A percentile compares a stretch with the other conserved stretches of the same genome.
phyloP scores from a whole-genome alignment of 176 grass and related monocot genomes.

The Cenchrus purpureus region DNA sequence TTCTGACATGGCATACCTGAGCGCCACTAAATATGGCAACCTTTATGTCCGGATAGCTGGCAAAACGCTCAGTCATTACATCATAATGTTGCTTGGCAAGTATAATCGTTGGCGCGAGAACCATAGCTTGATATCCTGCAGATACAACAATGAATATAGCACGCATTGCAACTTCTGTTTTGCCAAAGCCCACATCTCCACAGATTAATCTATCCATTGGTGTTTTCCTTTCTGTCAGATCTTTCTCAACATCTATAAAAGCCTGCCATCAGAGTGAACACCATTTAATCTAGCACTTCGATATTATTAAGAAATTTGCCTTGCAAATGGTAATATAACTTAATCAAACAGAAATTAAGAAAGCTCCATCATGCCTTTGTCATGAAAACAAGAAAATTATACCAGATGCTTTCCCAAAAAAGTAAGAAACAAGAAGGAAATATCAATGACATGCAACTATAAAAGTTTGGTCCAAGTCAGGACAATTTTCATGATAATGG shows the following conservation, averaged over 20 bases:
- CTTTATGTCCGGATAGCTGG: conserved; percentile 79
- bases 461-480: not conserved
- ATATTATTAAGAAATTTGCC: not conserved
- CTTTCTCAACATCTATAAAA: conserved; percentile 95
- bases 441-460: conserved; percentile 5
- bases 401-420: not conserved
- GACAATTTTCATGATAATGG: not conserved
- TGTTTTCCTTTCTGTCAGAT: conserved; percentile 92
- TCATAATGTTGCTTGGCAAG: conserved; percentile 92
- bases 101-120: conserved; percentile 91
- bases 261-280: conserved; percentile 58
- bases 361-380: conserved; percentile 11
- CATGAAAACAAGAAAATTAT: conserved; percentile 9
- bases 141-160: conserved; percentile 89
- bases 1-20: conserved; percentile 62
- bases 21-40: conserved; percentile 78
- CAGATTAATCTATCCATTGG: conserved; percentile 99
- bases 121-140: conserved; percentile 88
- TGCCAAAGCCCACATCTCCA: conserved; percentile 98
- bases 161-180: conserved; percentile 94
- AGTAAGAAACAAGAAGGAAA: conserved; percentile 6
- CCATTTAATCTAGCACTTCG: conserved; percentile 20
- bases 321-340: not conserved
- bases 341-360: conserved; percentile 11
- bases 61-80: conserved; percentile 87